Percentiles rank a stretch among this genome's conserved stretches.
Evolutionary conservation across 129 eudicot species (phyloP).

Genomic region (Tagetes patula): DNA sequence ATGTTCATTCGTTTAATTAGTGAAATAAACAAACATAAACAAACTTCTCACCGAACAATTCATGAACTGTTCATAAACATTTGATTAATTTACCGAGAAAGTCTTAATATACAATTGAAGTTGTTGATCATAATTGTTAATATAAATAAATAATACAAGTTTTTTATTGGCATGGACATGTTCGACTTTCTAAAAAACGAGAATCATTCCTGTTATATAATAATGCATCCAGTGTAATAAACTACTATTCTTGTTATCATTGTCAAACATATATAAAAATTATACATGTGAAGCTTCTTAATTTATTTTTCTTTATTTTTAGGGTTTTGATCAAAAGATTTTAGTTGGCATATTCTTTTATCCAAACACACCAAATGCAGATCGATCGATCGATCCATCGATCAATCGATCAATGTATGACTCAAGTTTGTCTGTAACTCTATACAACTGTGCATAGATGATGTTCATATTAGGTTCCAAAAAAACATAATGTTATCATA

Average conservation of each 20-base stretch:
- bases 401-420: not conserved
- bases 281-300: not conserved
- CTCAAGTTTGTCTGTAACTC: not conserved
- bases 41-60: too few relatives aligned
- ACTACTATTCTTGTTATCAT: not conserved
- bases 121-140: slow-evolving; percentile 21
- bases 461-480: slow-evolving; percentile 1
- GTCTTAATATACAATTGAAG: too few relatives aligned
- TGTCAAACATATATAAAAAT: slow-evolving; percentile 13
- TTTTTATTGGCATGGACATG: slow-evolving; percentile 15
- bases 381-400: not conserved
- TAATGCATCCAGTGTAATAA: not conserved
- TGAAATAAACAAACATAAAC: too few relatives aligned
- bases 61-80: too few relatives aligned
- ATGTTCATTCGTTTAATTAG: too few relatives aligned
- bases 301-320: not conserved
- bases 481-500: not conserved
- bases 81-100: too few relatives aligned
- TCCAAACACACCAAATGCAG: slow-evolving; percentile 24
- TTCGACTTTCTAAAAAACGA: slow-evolving; percentile 7
- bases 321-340: not conserved
- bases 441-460: slow-evolving; percentile 15
- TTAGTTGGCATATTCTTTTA: not conserved
- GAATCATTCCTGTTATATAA: slow-evolving; percentile 9
- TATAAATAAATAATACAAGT: slow-evolving; percentile 12